Evolutionary conservation across 2,329 filamentous ascomycete genomes (phyloP).

Genomic region (Calonectria crousiana): DNA sequence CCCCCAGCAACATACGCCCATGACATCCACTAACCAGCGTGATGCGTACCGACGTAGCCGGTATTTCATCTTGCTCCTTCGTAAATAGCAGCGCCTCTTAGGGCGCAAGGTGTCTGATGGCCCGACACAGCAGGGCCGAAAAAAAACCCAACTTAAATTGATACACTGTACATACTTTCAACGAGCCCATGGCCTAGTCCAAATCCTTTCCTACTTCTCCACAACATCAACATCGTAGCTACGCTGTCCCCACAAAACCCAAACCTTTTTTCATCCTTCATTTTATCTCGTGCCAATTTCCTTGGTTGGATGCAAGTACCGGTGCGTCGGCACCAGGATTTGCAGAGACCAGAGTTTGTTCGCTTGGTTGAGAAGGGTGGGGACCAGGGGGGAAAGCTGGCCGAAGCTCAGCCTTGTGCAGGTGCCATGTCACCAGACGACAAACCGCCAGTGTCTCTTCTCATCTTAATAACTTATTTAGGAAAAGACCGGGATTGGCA

Average conservation of each 20-base stretch:
- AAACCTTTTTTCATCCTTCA: background rate
- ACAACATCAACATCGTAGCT: background rate
- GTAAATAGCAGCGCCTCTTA: background rate
- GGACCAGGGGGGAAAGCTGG: background rate
- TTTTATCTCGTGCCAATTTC: background rate
- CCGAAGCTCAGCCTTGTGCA: conserved; percentile 5
- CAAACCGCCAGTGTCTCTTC: background rate
- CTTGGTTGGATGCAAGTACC: background rate
- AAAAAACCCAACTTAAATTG: background rate
- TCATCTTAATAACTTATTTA: background rate
- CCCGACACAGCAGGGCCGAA: background rate
- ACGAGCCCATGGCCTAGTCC: background rate
- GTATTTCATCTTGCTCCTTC: background rate
- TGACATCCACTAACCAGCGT: background rate
- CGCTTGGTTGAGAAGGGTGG: background rate
- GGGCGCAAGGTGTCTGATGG: background rate
- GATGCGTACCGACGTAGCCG: background rate
- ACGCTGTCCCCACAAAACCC: background rate
- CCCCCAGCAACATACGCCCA: background rate
- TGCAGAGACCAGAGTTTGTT: background rate
- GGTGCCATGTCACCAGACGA: background rate
- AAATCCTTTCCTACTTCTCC: background rate
- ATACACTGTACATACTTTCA: background rate
- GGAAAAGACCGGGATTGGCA: background rate
- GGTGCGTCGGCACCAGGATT: background rate